Evolutionary conservation across 257 asterid genomes (phyloP).

Genomic region (Plantago major): DNA sequence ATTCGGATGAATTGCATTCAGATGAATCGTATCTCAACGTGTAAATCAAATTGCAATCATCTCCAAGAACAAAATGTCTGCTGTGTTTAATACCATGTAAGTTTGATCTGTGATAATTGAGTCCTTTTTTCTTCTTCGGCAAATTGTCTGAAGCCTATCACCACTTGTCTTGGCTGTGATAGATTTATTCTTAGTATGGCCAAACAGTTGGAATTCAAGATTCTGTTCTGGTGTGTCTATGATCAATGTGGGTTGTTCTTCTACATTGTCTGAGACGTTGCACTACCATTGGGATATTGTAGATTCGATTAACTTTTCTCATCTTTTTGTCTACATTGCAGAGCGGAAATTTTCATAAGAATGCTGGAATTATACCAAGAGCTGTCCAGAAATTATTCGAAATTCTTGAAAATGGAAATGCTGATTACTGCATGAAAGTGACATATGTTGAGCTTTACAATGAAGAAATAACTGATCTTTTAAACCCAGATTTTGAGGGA

Average conservation of each 20-base stretch:
- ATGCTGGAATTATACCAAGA: constrained; percentile 54
- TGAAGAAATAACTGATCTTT: constrained; percentile 63
- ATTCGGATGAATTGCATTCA: no score
- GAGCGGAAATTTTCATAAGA: constrained; percentile 34
- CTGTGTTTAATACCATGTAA: no score
- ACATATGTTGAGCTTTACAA: constrained; percentile 57
- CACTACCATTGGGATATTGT: no score
- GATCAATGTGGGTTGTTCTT: no score
- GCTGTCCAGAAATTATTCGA: constrained; percentile 49
- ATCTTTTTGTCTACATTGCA: constrained; percentile 9
- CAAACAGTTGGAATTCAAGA: not conserved
- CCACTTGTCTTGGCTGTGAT: no score
- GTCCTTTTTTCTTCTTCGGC: no score
- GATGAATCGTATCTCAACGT: no score
- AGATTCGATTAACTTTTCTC: no score
- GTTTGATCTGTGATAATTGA: no score
- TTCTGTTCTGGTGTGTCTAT: not conserved
- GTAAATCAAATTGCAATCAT: not conserved
- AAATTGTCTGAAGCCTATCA: no score
- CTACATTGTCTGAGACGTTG: no score
- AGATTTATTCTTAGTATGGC: not conserved
- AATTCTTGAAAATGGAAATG: constrained; percentile 34
- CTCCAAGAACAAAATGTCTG: no score
- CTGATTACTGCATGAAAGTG: constrained; percentile 49
- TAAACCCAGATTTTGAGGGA: constrained; percentile 33